Base-by-base conservation (phyloP, 108 stramenopile species). In the Conticribra guillardii region DNA sequence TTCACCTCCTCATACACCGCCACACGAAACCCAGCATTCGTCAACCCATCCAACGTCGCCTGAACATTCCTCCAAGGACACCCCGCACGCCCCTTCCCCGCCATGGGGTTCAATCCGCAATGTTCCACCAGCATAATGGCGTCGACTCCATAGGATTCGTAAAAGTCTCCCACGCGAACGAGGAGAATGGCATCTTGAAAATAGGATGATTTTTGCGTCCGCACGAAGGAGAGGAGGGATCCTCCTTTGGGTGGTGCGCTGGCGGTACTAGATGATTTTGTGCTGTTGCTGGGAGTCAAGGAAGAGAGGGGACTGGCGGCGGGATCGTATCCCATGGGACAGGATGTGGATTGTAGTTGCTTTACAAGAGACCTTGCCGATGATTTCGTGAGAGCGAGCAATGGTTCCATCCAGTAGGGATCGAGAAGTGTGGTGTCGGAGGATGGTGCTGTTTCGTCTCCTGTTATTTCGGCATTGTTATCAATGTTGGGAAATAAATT, bases 101-200 rank as follows among this genome's bases (percentile, higher is more conserved):
- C 98, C 98, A 99, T 99, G n/a, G 94, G 80, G 64, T 99, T 99
- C 57, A 99, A 72, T 17, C 98, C 98, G 24, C 88, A 88, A 73
- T 97, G 91, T 54, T 97, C 94, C 37, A 99, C 88, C 30, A 99
- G 76, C 75, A 99, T 60, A 37, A 97, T 68, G 0, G 97, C 96
- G 83, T 99, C 98, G 7, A 96, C 56, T n/a, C 98, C 98, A 71
- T 83, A 97, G 4, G 96, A 87, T 85, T 99, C 98, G 66, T 97
- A 99, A 78, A 99, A 99, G 73, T 99, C 98, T 14, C 98, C 98
- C 24, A 95, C 93, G 19, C 96, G 82, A 9, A 90, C 82, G 15
- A 99, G 78, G 11, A 97, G 51, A 0, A 92, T 72, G 30, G 69
- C 69, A 17, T 89, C 73, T 14, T 82, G 76, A 60, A 86, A 85